phyloP scores from a whole-genome alignment of 768 basidiomycete genomes.

The Botryobasidium botryosum region DNA sequence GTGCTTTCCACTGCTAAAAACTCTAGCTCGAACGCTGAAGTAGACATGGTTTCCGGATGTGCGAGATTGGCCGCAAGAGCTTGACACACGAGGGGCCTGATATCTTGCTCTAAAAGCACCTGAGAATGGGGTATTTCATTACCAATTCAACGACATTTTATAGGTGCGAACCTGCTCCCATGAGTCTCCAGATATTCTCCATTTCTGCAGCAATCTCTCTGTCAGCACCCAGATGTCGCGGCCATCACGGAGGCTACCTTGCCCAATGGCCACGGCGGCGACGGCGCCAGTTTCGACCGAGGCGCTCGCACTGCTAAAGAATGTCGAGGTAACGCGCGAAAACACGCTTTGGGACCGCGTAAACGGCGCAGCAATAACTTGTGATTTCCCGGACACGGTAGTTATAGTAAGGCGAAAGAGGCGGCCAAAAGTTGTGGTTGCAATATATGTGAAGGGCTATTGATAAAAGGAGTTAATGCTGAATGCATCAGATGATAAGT shows the following conservation, averaged over 20 bases:
- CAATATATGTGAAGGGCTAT: slow-evolving; percentile 5
- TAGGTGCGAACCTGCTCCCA: slow-evolving; percentile 10
- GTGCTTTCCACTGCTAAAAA: too few species aligned
- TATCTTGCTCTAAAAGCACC: too few species aligned
- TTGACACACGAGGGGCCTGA: too few species aligned
- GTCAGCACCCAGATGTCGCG: slow-evolving; percentile 8
- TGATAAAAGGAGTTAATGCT: not conserved
- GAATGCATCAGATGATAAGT: not conserved
- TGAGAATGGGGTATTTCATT: too few species aligned
- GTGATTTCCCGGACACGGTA: slow-evolving; percentile 1
- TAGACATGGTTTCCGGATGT: too few species aligned
- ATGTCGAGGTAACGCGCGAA: not conserved
- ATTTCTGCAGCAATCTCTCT: slow-evolving; percentile 7
- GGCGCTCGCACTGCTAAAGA: not conserved
- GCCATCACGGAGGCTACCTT: not conserved
- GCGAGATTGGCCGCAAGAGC: too few species aligned
- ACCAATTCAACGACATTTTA: too few species aligned
- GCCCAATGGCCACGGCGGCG: slow-evolving; percentile 4
- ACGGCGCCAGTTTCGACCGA: not conserved
- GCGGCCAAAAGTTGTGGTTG: slow-evolving; percentile 2
- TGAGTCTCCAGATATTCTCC: slow-evolving; percentile 5
- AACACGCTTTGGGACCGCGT: not conserved
- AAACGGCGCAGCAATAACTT: slow-evolving; percentile 6
- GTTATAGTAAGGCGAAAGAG: slow-evolving; percentile 8
- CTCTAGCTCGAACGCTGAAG: too few species aligned